These are phyloP conservation scores for Crassisporium funariophilum DNA, from an alignment of 768 basidiomycete genomes.

Conservation along the genomic window DNA sequence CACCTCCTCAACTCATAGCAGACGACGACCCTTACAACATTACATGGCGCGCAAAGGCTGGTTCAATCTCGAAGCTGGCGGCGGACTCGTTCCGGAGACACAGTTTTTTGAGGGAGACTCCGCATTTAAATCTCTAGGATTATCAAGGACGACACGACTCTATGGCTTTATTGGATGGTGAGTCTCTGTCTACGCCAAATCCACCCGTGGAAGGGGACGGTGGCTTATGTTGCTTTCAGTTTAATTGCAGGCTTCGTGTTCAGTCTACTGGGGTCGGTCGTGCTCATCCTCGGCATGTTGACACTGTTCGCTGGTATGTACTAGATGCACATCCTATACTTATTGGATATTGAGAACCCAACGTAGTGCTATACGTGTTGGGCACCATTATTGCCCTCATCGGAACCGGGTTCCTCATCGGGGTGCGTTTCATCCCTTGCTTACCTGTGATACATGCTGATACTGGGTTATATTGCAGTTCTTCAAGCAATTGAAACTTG, in stretches of 20 bases:
- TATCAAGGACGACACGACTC: conserved; percentile 78
- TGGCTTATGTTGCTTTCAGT: conserved; percentile 38
- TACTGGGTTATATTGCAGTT: conserved; percentile 62
- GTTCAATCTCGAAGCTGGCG: conserved; percentile 79
- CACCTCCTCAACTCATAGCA: too few species aligned
- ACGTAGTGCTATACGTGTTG: conserved; percentile 76
- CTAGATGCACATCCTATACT: not conserved
- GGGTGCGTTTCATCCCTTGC: conserved; percentile 51
- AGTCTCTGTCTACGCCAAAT: conserved; percentile 24
- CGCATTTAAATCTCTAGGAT: conserved; percentile 77
- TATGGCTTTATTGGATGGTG: conserved; percentile 89
- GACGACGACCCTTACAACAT: too few species aligned
- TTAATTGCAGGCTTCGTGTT: conserved; percentile 74
- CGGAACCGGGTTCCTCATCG: conserved; percentile 90
- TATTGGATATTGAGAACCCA: not conserved
- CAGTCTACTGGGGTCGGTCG: conserved; percentile 75
- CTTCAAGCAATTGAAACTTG: conserved; percentile 78
- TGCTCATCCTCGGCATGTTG: conserved; percentile 73
- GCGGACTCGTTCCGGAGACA: conserved; percentile 65
- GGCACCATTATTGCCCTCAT: conserved; percentile 82
- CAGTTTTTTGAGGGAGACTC: conserved; percentile 90
- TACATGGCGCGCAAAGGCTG: conserved; percentile 75
- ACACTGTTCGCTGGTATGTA: conserved; percentile 74
- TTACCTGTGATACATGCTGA: not conserved
- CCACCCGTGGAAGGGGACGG: not conserved